A percentile compares a stretch with the other conserved stretches of the same genome.
Conservation (phyloP, 345 rosid genomes). For the Iberis pinnata region DNA sequence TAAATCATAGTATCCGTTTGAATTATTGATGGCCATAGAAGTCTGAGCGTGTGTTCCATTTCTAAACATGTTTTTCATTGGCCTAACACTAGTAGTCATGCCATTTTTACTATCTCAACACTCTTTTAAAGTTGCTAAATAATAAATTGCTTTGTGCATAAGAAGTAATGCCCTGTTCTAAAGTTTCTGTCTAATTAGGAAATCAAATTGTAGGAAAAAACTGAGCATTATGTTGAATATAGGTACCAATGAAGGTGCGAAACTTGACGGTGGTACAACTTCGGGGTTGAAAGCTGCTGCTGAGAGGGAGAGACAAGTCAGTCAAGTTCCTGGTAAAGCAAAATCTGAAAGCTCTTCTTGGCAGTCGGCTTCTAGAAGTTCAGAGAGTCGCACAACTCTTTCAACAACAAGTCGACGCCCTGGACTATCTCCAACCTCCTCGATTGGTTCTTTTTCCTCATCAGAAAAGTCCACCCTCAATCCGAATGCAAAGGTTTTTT, state of each 20-base stretch:
- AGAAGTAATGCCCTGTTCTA: constrained; percentile 8
- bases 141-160: constrained; percentile 11
- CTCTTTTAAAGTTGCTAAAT: constrained; percentile 4
- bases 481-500: constrained; percentile 75
- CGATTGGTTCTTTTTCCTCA: constrained; percentile 58
- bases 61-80: too few relatives aligned
- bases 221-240: constrained; percentile 15
- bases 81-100: constrained; percentile 6
- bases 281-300: constrained; percentile 32
- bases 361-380: constrained; percentile 53
- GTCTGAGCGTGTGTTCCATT: constrained; percentile 7
- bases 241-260: constrained; percentile 39
- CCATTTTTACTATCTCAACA: constrained; percentile 1
- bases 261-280: constrained; percentile 30
- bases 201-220: background rate
- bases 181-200: background rate
- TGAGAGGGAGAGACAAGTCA: constrained; percentile 46
- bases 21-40: constrained; percentile 2
- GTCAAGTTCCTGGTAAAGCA: constrained; percentile 34
- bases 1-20: constrained; percentile 3
- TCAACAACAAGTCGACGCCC: constrained; percentile 46
- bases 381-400: constrained; percentile 36
- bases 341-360: constrained; percentile 37
- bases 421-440: constrained; percentile 74
- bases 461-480: constrained; percentile 71